Evolutionary conservation across 257 asterid species (phyloP), one percentile per base, ranked within the genome.

Genomic region (Nicotiana noctiflora): DNA sequence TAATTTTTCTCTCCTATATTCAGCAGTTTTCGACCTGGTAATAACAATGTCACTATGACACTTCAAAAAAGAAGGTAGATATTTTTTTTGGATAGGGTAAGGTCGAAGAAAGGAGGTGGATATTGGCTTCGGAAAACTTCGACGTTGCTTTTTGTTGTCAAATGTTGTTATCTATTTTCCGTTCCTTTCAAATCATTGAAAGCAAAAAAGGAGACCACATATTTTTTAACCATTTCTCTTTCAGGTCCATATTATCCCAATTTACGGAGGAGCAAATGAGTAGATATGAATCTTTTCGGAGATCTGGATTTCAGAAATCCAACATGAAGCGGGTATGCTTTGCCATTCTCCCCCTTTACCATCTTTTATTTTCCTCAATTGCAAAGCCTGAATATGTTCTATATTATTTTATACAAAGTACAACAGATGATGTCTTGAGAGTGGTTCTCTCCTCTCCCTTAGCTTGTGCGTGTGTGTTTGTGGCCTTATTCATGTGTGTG

Each of bases 211-310:
- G 32, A 68, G 19, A 19, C 27, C 57, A 12, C 13, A 2, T 46
- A 14, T 12, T 51, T 12, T 14, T 46, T 5, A 40, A 46, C 23
- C 78, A 13, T 70, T 70, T 72, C 14, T 81, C 80, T 66, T 76
- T 46, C 88, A 94, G 98, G 91, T 84, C 86, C 81, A 87, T 96
- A 82, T 86, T 96, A 75, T 86, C 94, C 62, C 97, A 88, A 67
- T 96, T 92, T 82, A 91, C 99, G 1, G 95, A 80, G 85, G 98
- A 89, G 75, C 97, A 92, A 84, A 93, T 92, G 97, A 92, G 92
- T 86, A 88, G 99, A 83, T 93, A 95, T 76, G 98, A 95, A 82
- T 95, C 93, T 23, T 91, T 92, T 86, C 85, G 98, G 83, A 89
- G 99, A 87, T 91, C 98, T 46, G 97, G 96, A 82, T 95, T 95